These are phyloP conservation scores for Aureobasidium melanogenum DNA, from an alignment of 2,329 filamentous ascomycete species.

Conservation along the genomic window DNA sequence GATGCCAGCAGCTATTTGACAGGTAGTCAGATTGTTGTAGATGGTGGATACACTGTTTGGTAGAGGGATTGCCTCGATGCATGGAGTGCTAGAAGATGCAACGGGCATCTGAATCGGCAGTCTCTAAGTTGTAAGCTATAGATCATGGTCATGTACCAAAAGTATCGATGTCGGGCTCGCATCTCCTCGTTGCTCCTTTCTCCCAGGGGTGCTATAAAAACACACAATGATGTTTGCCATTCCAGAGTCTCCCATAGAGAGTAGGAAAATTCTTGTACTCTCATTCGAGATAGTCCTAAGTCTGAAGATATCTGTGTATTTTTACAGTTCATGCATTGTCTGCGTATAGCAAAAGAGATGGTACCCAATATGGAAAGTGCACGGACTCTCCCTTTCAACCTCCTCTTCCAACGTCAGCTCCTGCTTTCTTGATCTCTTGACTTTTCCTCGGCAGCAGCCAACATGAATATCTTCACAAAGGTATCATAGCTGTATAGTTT, in stretches of 20 bases:
- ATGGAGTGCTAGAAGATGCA: neutral
- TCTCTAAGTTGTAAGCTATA: no score
- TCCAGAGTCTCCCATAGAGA: neutral
- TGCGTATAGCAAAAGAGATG: neutral
- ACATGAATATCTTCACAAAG: neutral
- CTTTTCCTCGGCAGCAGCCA: neutral
- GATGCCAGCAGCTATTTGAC: constrained; percentile 26
- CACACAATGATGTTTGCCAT: neutral
- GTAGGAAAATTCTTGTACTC: neutral
- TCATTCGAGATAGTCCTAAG: no score
- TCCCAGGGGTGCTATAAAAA: neutral
- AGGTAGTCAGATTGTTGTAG: constrained; percentile 25
- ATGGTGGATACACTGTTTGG: constrained; percentile 25
- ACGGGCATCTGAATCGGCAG: neutral
- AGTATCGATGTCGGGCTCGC: neutral
- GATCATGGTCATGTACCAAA: neutral
- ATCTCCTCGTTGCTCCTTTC: neutral
- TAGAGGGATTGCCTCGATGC: neutral
- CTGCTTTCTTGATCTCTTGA: neutral
- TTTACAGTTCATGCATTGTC: no score
- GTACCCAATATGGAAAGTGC: neutral
- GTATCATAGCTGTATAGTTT: no score
- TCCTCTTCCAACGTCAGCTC: neutral
- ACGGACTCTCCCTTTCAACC: neutral
- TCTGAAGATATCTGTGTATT: no score